Base-by-base conservation (phyloP, 257 asterid species). In the Voacanga thouarsii region DNA sequence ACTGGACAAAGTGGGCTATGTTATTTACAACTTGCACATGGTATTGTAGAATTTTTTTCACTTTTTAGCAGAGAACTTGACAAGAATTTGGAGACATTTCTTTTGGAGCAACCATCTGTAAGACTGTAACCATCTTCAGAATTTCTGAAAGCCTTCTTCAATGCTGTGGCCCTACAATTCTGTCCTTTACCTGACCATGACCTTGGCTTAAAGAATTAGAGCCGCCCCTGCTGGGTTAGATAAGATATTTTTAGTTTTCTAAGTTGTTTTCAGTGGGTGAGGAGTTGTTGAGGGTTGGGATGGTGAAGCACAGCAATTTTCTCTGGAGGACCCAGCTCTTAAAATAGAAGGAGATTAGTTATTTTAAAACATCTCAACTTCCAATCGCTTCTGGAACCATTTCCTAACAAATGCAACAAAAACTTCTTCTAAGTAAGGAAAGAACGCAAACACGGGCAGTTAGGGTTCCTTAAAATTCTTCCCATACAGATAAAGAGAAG, bases 1-100 rank as follows among this genome's bases (percentile, higher is more conserved):
- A 83, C 72, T 83, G 83, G 81, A 75, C 73, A 75, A 71, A 39
- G 71, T 61, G 66, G 72, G 79, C 71, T 79, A 53, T 63, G 49
- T 57, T 78, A 71, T 45, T 83, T 76, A 77, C 71, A 53, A 10
- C 81, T 75, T 61, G 78, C 86, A 83, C 83, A 83, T 83, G 86
- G 76, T 61, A 30, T 72, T 60, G 39, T 39, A 53, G 64, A 21
- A 7, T 71, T n/a, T 28, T 78, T 57, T 65, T 61, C 75, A 75
- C 80, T 71, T 79, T 66, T 53, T 65, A 76, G 72, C 78, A 79
- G 80, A 71, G 75, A 63, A 79, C 83, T 78, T 79, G 80, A 50
- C 55, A 72, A 72, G 74, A 64, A 47, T 47, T 67, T 75, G 75
- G 64, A 78, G 76, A 67, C 82, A 74, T 78, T 78, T 82, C 65